phyloP scores from a whole-genome alignment of 2,329 filamentous ascomycete species.

The Xylariaceae sp. region DNA sequence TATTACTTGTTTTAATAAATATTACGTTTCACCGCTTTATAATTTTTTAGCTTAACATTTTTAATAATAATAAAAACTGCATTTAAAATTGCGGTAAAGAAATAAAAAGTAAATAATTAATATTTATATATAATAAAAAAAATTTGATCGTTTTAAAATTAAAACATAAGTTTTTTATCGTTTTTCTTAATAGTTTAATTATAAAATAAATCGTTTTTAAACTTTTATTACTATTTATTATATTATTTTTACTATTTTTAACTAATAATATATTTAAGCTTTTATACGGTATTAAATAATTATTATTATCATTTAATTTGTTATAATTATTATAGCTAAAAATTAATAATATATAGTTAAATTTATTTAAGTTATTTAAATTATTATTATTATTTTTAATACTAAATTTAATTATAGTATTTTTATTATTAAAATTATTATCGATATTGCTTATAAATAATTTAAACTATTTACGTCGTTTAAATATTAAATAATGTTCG shows the following conservation, averaged over 20 bases:
- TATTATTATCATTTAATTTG: too few species aligned
- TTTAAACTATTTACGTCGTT: too few species aligned
- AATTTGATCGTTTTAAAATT: background rate
- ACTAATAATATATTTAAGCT: too few species aligned
- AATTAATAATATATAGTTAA: background rate
- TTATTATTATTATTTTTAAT: too few species aligned
- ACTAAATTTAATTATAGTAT: too few species aligned
- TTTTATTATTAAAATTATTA: too few species aligned
- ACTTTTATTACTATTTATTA: too few species aligned
- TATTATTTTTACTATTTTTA: too few species aligned
- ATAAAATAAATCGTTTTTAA: too few species aligned
- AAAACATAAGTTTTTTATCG: conserved; percentile 3
- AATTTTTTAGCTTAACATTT: background rate
- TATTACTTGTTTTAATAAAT: conserved; percentile 5
- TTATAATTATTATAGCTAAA: background rate
- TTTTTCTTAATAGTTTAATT: background rate
- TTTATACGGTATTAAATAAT: conserved; percentile 1
- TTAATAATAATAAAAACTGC: background rate
- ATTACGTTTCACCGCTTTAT: conserved; percentile 1
- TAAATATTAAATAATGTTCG: too few species aligned
- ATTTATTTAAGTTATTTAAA: background rate
- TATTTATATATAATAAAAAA: background rate
- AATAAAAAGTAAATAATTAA: background rate
- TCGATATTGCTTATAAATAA: too few species aligned
- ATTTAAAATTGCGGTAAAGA: background rate